Base-by-base conservation (phyloP, 441 rosid species). In the Hura crepitans region DNA sequence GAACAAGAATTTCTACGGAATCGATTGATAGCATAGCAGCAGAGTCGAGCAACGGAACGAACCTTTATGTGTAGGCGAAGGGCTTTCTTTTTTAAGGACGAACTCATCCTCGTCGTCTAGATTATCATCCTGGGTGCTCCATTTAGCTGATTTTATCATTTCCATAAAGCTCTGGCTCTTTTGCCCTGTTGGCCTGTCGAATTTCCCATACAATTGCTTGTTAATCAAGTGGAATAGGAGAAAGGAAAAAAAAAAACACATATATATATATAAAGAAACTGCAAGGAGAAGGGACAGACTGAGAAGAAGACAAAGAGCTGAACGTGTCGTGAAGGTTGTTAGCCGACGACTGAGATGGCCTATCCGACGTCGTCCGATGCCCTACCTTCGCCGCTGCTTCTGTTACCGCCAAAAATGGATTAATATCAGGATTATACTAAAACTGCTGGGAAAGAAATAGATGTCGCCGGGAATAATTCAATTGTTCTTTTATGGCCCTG, bases 91-190 rank as follows among this genome's bases (percentile, higher is more conserved):
- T 78, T 92, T 92, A 69, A 85, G 83, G 65, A 77, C 37, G 55
- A 84, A 81, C 72, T 85, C 91, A 25, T 85, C 94, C 39, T 85
- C 97, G 27, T 84, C 97, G 5, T 85, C 97, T 49, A 87, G 71
- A 69, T 92, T 91, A 60, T 89, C 94, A 2, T 89, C 92, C 57
- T 73, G 87, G 27, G 81, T 73, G 58, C 84, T 69, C n/a, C 80
- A 85, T 77, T 89, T 89, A 0, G 97, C 95, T 33, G 90, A 90
- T 72, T 86, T 85, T 78, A 94, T 85, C 97, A 94, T 90, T 62
- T 94, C 94, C 81, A 94, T 82, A 76, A 94, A 94, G 84, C 97
- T 90, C 72, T 85, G 90, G 76, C 80, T 81, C 80, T 82, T 94
- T 54, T 78, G 69, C 61, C 82, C 85, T 62, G 84, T 74, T 63